Conservation (phyloP, 768 basidiomycete species). For the Tulasnella sp. region DNA sequence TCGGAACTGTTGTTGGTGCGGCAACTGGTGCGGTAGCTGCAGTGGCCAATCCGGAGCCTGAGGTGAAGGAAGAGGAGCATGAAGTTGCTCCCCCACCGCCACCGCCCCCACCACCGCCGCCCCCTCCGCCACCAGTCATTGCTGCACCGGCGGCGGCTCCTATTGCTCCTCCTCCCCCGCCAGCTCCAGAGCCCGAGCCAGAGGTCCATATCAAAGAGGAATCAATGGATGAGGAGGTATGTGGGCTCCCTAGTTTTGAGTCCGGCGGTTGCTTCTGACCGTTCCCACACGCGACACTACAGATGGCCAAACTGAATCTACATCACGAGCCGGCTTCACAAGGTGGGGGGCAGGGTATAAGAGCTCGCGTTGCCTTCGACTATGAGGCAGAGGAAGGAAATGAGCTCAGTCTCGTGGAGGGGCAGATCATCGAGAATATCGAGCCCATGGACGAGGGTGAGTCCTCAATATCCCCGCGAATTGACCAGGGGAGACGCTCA, state of each 20-base stretch:
- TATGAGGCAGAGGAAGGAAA: conserved; percentile 82
- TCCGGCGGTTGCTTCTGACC: neutral
- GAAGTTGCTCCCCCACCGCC: conserved; percentile 28
- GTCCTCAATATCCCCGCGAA: neutral
- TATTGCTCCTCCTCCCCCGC: conserved; percentile 34
- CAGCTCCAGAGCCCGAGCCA: conserved; percentile 21
- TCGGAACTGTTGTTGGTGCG: conserved; percentile 21
- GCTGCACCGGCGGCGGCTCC: conserved; percentile 34
- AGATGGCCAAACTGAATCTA: neutral
- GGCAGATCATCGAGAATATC: conserved; percentile 70
- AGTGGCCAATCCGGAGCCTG: conserved; percentile 10
- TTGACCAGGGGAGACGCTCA: neutral
- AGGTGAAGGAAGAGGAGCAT: conserved; percentile 21
- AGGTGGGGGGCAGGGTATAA: conserved; percentile 32
- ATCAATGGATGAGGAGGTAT: no score
- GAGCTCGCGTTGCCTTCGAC: conserved; percentile 67
- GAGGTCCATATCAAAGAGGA: no score
- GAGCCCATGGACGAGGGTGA: conserved; percentile 68
- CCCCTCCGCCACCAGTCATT: conserved; percentile 26
- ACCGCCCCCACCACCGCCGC: conserved; percentile 32
- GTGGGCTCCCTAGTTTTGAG: no score
- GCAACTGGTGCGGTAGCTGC: conserved; percentile 21
- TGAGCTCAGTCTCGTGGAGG: conserved; percentile 69
- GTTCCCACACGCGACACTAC: neutral
- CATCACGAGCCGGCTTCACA: neutral